Percentiles rank a stretch among this genome's conserved stretches.
phyloP scores from a whole-genome alignment of 306 rosid species.

The Cicer bijugum region DNA sequence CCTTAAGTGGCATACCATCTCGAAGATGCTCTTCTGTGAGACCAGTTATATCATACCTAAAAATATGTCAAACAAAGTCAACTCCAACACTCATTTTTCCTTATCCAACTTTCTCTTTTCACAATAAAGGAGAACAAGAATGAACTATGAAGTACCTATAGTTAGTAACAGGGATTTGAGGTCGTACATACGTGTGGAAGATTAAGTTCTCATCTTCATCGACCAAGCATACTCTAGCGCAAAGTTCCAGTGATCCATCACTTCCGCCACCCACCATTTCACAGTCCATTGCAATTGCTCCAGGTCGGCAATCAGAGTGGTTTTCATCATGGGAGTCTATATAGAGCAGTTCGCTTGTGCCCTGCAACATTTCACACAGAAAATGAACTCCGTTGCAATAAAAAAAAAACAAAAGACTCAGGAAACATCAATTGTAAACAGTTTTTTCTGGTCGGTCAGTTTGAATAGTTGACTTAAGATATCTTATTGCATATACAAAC shows the following conservation, averaged over 20 bases:
- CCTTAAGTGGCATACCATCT: conserved; percentile 70
- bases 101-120: conserved; percentile 21
- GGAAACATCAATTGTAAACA: conserved; percentile 19
- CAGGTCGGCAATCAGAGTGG: conserved; percentile 38
- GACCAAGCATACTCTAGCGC: conserved; percentile 77
- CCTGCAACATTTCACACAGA: conserved; percentile 59
- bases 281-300: conserved; percentile 77
- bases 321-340: conserved; percentile 45
- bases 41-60: conserved; percentile 78
- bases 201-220: conserved; percentile 81
- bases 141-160: conserved; percentile 57
- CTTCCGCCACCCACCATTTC: conserved; percentile 93
- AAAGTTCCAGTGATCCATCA: conserved; percentile 81
- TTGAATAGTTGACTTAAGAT: neutral
- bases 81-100: neutral
- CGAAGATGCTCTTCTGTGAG: conserved; percentile 71
- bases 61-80: conserved; percentile 46
- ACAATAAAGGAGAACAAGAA: conserved; percentile 44
- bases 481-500: neutral
- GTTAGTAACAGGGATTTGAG: conserved; percentile 64
- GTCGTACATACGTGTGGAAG: conserved; percentile 68
- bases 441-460: conserved; percentile 33
- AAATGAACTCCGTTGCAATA: conserved; percentile 30
- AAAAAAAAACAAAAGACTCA: conserved; percentile 31
- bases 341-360: conserved; percentile 43